These are phyloP conservation scores for Arthrobotrys pseudoclavata DNA, from an alignment of 2,329 filamentous ascomycete genomes.

Conservation along the genomic window DNA sequence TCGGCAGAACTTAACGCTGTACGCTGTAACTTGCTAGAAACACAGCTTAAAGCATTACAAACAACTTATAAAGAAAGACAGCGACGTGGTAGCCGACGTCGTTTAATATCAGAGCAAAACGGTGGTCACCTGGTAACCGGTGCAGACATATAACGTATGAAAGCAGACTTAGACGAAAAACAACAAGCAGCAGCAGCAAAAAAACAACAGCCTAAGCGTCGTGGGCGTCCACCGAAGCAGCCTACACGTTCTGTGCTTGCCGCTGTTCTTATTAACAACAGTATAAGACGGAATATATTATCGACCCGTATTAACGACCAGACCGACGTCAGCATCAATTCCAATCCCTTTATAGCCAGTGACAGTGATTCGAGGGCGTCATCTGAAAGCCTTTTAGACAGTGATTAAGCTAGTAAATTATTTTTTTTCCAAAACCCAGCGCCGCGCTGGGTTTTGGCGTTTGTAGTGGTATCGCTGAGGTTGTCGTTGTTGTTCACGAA, in stretches of 20 bases:
- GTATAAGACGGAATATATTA: neutral
- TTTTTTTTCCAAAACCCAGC: too few relatives aligned
- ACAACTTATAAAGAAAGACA: neutral
- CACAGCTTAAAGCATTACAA: conserved; percentile 1
- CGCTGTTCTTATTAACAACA: conserved; percentile 1
- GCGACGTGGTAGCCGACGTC: neutral
- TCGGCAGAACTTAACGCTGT: too few relatives aligned
- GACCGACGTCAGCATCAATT: neutral
- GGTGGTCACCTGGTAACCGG: conserved; percentile 2
- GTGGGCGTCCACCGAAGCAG: neutral
- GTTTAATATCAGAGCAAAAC: neutral
- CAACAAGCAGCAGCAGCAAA: neutral
- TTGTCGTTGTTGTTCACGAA: too few relatives aligned
- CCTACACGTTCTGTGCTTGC: conserved; percentile 4
- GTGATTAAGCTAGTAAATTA: neutral
- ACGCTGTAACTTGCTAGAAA: neutral
- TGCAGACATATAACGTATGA: neutral
- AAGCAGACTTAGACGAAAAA: neutral
- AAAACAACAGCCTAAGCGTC: neutral
- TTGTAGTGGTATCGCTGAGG: too few relatives aligned
- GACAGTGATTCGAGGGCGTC: neutral
- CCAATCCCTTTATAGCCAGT: neutral
- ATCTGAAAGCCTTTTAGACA: neutral
- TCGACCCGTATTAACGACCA: neutral
- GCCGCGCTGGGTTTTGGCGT: too few relatives aligned